Evolutionary conservation across 1,139 yeast genomes (phyloP), one percentile per base, ranked within the genome.

Genomic region (Candida tropicalis): DNA sequence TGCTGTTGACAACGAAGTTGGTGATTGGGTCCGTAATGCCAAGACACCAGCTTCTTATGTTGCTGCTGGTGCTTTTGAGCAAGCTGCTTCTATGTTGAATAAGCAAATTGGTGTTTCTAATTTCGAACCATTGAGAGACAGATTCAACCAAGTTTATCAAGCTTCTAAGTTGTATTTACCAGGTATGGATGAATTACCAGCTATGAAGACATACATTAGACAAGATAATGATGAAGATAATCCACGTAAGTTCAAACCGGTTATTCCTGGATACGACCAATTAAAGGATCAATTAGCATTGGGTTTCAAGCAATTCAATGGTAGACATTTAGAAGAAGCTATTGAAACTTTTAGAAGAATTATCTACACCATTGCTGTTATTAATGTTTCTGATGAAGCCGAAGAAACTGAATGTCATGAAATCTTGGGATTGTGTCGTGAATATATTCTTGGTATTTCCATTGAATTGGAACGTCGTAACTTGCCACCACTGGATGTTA

Each of bases 21-120:
- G 85, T 4, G 66, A 69, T 52, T 95, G 99, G 99, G 78, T 87
- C 33, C 85, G 93, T 52, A 88, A 87, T 66, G 88, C 97, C 12
- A 87, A 86, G 50, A 78, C 93, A 41, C 90, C 98, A 4, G 98
- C 97, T 29, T 90, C 88, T 29, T 89, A 89, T 56, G 90, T 87
- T 58, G 97, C 99, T 1, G 91, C 97, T 2, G 99, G 99, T 54
- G 88, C 95, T 5, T 90, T 91, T 62, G 98, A 91, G 52, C 88
- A 93, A 49, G 99, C 99, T 36, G 95, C 97, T 29, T 93, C 89
- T 55, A 78, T 95, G 59, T 77, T 95, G 58, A 81, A 86, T 67
- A 86, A 95, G 58, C 99, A 95, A 66, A 75, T 86, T 42, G 99
- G 98, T 54, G 79, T 88, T 42, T 82, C 80, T 31, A 77, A 87